phyloP scores from a whole-genome alignment of 164 flowering plant species.

The Dillenia suffruticosa region DNA sequence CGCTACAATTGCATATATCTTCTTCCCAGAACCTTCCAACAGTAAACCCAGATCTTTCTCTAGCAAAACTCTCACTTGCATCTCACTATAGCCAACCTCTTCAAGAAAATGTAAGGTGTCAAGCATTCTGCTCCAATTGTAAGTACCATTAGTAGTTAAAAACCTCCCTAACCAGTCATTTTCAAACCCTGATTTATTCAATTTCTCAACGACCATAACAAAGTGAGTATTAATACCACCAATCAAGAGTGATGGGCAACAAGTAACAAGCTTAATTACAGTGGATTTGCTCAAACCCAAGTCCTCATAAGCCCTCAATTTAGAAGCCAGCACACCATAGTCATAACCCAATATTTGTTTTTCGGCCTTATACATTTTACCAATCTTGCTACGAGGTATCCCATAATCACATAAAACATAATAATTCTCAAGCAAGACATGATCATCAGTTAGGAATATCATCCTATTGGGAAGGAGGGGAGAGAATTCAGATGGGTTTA shows the following conservation, averaged over 20 bases:
- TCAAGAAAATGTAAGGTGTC: constrained; percentile 39
- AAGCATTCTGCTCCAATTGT: constrained; percentile 41
- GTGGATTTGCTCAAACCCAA: constrained; percentile 33
- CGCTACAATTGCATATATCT: constrained; percentile 35
- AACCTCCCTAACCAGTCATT: constrained; percentile 41
- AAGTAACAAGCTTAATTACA: constrained; percentile 42
- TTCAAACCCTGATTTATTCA: constrained; percentile 37
- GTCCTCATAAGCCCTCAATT: constrained; percentile 50
- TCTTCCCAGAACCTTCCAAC: constrained; percentile 56
- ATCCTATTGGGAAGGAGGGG: constrained; percentile 39
- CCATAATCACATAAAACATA: constrained; percentile 57
- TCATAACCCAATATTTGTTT: constrained; percentile 38
- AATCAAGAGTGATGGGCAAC: constrained; percentile 43
- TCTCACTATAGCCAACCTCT: constrained; percentile 38
- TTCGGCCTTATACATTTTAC: constrained; percentile 49
- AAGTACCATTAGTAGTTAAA: constrained; percentile 23
- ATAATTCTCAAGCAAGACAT: constrained; percentile 46
- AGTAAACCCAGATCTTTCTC: constrained; percentile 33
- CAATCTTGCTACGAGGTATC: constrained; percentile 47
- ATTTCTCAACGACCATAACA: constrained; percentile 26
- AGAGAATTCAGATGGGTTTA: constrained; percentile 32
- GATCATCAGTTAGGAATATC: constrained; percentile 54
- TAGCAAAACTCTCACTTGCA: constrained; percentile 28
- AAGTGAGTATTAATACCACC: constrained; percentile 33
- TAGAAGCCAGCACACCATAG: constrained; percentile 36